Base-by-base conservation (phyloP, 2,329 filamentous ascomycete genomes). In the Penicillium sp. region DNA sequence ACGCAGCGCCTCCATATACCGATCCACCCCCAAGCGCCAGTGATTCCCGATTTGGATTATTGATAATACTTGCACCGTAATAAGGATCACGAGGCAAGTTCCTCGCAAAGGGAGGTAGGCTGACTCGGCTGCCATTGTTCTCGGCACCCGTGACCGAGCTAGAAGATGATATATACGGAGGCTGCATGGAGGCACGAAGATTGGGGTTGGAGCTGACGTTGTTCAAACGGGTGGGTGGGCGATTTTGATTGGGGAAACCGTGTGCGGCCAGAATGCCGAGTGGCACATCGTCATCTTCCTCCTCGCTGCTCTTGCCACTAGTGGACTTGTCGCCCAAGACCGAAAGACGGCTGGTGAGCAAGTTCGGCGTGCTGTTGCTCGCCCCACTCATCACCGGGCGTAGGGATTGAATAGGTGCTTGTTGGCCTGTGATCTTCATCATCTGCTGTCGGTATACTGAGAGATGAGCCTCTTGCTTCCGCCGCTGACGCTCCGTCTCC, bases 391-490 rank as follows among this genome's bases (percentile, higher is more conserved):
- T 68, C 41, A 74, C 73, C 12, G 81, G 77, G n/a, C 82, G 80
- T 22, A 77, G 68, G 10, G 73, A 64, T 12, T 77, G 68, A 35
- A 74, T 71, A 10, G 77, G 69, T 4, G 77, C 68, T 18, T 82
- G 73, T 59, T 92, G 88, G 40, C 90, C 90, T 0, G 89, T 95
- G 27, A 93, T 87, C 72, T 95, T 95, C 87, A 92, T 95, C 90
- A 95, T 95, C 70, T 93, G 88, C 68, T 95, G 90, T 50, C 90
- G 82, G 68, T 95, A 95, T 1, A 95, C 86, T 1, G 89, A 80
- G 76, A 95, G 85, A 66, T 93, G 89, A 11, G 90, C 90, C 69
- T 95, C 89, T 66, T 95, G 90, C 75, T 91, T 93, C 62, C 84
- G 82, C 55, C 90, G 79, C 66, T 93, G 88, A 66, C 84, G 87